Conservation (phyloP, 2,329 filamentous ascomycete species). For the Monosporascus sp. region DNA sequence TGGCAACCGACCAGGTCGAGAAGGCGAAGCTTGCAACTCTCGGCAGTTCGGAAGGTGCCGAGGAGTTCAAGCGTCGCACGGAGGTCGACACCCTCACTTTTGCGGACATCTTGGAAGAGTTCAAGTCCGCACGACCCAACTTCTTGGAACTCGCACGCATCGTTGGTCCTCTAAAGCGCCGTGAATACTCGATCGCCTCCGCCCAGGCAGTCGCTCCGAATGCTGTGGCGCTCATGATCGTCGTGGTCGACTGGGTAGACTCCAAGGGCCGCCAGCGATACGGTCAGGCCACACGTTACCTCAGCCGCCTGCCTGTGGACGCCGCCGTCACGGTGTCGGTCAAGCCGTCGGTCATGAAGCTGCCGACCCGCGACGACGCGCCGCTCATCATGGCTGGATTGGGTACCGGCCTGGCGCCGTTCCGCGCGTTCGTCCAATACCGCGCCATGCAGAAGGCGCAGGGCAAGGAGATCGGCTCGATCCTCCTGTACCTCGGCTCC, state of each 20-base stretch:
- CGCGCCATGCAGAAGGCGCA: constrained; percentile 97
- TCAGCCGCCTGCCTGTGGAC: constrained; percentile 71
- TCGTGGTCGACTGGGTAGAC: constrained; percentile 95
- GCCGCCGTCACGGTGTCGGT: constrained; percentile 83
- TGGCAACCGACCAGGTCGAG: constrained; percentile 76
- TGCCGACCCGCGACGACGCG: constrained; percentile 80
- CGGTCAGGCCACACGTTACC: constrained; percentile 89
- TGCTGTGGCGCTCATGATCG: constrained; percentile 91
- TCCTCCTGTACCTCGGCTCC: constrained; percentile 93
- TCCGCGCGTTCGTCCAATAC: constrained; percentile 98
- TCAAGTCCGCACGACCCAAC: constrained; percentile 77
- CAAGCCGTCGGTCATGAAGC: constrained; percentile 98
- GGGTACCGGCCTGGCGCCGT: constrained; percentile 96
- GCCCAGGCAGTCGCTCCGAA: constrained; percentile 90
- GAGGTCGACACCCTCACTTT: constrained; percentile 91
- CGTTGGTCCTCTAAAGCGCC: constrained; percentile 85
- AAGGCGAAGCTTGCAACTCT: constrained; percentile 74
- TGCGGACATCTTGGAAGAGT: constrained; percentile 85
- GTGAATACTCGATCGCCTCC: constrained; percentile 98
- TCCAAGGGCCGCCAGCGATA: constrained; percentile 80
- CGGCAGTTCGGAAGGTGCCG: constrained; percentile 71
- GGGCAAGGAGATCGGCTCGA: constrained; percentile 88
- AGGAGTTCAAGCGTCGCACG: constrained; percentile 85
- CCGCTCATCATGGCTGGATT: constrained; percentile 98
- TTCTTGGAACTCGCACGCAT: constrained; percentile 89